A percentile compares a stretch with the other conserved stretches of the same genome.
Evolutionary conservation across 202 grass and related monocot genomes (phyloP).

Genomic region (Bolboschoenoplectus hybrid): DNA sequence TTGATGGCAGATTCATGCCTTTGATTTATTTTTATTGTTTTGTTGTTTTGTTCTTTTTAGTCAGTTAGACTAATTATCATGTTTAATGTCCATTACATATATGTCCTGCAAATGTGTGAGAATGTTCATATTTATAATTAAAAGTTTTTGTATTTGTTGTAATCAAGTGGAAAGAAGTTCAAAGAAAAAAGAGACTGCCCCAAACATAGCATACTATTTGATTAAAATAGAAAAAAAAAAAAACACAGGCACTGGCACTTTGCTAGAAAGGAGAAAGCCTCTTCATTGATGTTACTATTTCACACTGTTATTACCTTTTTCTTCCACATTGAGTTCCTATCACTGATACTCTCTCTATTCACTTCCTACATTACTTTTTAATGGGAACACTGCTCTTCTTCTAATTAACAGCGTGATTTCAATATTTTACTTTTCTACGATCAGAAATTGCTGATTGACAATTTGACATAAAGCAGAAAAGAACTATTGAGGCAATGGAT

Average conservation of each 20-base stretch:
- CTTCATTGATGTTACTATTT: too few species aligned
- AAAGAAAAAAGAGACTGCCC: not conserved
- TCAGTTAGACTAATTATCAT: slow-evolving; percentile 10
- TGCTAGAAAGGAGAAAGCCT: too few species aligned
- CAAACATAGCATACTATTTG: not conserved
- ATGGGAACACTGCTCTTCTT: not conserved
- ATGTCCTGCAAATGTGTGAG: not conserved
- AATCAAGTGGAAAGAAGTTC: not conserved
- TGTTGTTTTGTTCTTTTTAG: slow-evolving; percentile 27
- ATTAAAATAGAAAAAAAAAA: too few species aligned
- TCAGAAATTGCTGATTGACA: not conserved
- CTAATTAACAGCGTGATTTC: not conserved
- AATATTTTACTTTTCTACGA: not conserved
- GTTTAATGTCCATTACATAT: slow-evolving; percentile 7
- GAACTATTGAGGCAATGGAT: not conserved
- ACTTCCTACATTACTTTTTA: not conserved
- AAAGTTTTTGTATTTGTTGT: not conserved
- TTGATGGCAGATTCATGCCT: slow-evolving; percentile 1
- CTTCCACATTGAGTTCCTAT: too few species aligned
- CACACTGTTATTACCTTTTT: too few species aligned
- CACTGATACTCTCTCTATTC: not conserved
- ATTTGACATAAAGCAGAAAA: not conserved
- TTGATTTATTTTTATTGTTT: slow-evolving; percentile 5
- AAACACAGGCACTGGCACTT: too few species aligned
- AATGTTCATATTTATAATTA: slow-evolving; percentile 10